phyloP scores from a whole-genome alignment of 768 basidiomycete species.

The Podaxis sp. region DNA sequence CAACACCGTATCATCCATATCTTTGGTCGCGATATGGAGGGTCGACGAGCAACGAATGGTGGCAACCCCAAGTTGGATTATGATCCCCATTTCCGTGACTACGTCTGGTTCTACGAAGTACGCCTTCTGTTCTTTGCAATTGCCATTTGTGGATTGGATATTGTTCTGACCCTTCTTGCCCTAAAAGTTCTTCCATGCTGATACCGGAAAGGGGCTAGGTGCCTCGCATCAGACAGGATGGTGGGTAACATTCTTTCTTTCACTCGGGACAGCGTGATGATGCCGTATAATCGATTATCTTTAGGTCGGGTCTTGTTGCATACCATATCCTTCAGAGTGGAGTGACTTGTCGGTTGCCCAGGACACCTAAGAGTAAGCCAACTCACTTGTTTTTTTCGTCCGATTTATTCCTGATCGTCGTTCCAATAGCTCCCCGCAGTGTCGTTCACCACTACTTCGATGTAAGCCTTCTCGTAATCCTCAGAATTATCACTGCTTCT shows the following conservation, averaged over 20 bases:
- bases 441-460: constrained; percentile 93
- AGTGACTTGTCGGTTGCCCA: constrained; percentile 83
- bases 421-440: constrained; percentile 72
- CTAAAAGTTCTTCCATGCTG: constrained; percentile 89
- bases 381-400: background rate
- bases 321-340: constrained; percentile 93
- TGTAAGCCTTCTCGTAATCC: constrained; percentile 43
- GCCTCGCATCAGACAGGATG: constrained; percentile 99
- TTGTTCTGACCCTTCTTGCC: background rate
- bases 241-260: background rate
- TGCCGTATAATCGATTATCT: background rate
- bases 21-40: constrained; percentile 89
- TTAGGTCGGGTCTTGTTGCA: constrained; percentile 80
- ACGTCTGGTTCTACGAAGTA: constrained; percentile 95
- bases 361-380: constrained; percentile 86
- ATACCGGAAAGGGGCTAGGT: constrained; percentile 89
- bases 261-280: background rate
- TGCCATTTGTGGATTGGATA: background rate
- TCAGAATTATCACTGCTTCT: constrained; percentile 3
- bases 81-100: constrained; percentile 96
- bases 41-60: constrained; percentile 88
- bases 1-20: constrained; percentile 99
- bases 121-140: constrained; percentile 19
- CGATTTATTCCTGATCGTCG: background rate
- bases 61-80: constrained; percentile 83